phyloP scores from a whole-genome alignment of 495 filamentous ascomycete species.

The Hypoxylon lienhwacheense region DNA sequence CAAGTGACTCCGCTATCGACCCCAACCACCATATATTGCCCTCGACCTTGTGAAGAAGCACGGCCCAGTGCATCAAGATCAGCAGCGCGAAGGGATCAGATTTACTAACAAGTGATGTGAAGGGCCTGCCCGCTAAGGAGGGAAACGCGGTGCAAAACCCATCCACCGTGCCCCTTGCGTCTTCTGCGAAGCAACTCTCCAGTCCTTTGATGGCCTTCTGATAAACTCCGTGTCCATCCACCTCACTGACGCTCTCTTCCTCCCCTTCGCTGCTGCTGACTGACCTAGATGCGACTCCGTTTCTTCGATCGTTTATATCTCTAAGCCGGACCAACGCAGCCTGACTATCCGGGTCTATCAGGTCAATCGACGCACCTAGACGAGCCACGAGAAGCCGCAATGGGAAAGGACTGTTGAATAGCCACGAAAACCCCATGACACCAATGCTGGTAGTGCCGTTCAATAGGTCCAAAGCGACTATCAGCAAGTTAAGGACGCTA shows the following conservation, averaged over 20 bases:
- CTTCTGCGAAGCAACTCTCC: constrained; percentile 35
- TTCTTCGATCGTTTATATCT: constrained; percentile 27
- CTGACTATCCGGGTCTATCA: constrained; percentile 26
- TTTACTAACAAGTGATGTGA: constrained; percentile 30
- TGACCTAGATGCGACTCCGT: constrained; percentile 9
- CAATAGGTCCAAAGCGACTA: constrained; percentile 38
- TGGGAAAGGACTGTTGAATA: constrained; percentile 36
- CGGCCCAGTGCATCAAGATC: constrained; percentile 40
- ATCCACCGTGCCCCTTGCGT: constrained; percentile 25
- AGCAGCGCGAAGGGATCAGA: constrained; percentile 40
- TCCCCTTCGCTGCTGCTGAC: constrained; percentile 1
- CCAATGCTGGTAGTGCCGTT: constrained; percentile 35
- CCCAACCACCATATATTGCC: constrained; percentile 22
- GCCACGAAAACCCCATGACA: constrained; percentile 27
- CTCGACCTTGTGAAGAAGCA: constrained; percentile 28
- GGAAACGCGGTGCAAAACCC: constrained; percentile 37
- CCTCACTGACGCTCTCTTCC: not conserved
- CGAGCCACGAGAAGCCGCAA: constrained; percentile 26
- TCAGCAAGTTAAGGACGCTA: constrained; percentile 20
- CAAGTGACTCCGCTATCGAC: constrained; percentile 11
- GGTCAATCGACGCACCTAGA: constrained; percentile 21
- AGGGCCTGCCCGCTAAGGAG: constrained; percentile 29
- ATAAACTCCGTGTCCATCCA: constrained; percentile 22
- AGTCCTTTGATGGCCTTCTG: constrained; percentile 23
- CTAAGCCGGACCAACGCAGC: constrained; percentile 29